Base-by-base conservation (phyloP, 176 grass and related monocot genomes). In the Panicum miliaceum region DNA sequence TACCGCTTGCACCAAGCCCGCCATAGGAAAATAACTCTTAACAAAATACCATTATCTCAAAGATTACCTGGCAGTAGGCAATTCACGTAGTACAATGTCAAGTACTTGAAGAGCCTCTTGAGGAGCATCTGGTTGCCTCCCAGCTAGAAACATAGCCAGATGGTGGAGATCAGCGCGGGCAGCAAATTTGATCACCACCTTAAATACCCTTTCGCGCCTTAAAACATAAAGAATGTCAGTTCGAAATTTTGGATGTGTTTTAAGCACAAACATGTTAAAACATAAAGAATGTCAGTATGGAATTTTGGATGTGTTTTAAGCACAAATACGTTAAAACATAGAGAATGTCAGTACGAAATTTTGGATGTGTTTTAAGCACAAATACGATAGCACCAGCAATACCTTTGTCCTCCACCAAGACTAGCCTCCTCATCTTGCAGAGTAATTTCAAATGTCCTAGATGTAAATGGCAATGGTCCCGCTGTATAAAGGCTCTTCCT, bases 61-160 rank as follows among this genome's bases (percentile, higher is more conserved):
- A 50, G 29, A 81, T 57, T 88, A 97, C 94, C 84, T 88, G 38
- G 87, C 64, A 60, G 94, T 97, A 84, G 94, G 94, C 75, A 97
- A 84, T 90, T 97, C 94, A 69, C 94, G 91, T 15, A 97, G 84
- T 36, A 97, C 94, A 81, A 97, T 97, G 77, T 97, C 94, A 86
- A 97, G 94, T 36, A 97, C 94, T 83, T 97, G 94, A 87, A 97
- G 89, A 52, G 94, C 94, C 65, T 97, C 94, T 91, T 97, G 94
- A 53, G 94, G 94, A 77, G 94, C 94, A 90, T 97, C 94, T 46
- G 94, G 75, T 81, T 97, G 94, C 84, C 89, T 94, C 23, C 94
- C 94, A 82, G 91, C 77, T 80, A 97, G 78, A 87, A 97, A 97
- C 91, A 97, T 92, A 59, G 84, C 94, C 36, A 97, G 63, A 85